These are phyloP conservation scores for Populus trichocarpa DNA, from an alignment of 441 rosid genomes.

Conservation along the genomic window DNA sequence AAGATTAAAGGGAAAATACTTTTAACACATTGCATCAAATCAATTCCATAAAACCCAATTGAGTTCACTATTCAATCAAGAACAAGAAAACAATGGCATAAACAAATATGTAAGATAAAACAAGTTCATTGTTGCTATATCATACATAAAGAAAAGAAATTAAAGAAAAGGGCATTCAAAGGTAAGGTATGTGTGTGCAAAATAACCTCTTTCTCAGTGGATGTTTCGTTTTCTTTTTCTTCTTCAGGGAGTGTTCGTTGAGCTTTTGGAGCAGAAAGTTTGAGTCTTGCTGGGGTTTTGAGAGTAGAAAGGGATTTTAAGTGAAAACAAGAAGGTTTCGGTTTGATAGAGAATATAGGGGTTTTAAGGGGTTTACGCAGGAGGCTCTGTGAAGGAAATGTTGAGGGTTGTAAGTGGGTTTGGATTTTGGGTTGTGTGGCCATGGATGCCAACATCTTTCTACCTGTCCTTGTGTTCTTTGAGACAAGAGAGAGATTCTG, in stretches of 20 bases:
- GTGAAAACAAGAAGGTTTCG: constrained; percentile 10
- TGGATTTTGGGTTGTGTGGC: constrained; percentile 22
- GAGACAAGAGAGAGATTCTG: background rate
- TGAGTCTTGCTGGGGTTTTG: constrained; percentile 3
- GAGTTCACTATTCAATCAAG: background rate
- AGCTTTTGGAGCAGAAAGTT: constrained; percentile 29
- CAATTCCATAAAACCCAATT: background rate
- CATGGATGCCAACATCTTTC: constrained; percentile 20
- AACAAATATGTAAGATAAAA: background rate
- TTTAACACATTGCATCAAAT: background rate
- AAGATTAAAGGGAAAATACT: background rate
- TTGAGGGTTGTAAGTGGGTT: constrained; percentile 21
- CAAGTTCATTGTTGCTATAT: background rate
- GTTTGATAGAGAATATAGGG: constrained; percentile 17
- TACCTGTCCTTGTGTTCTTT: background rate
- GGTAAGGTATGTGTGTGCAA: background rate
- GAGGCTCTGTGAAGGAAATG: constrained; percentile 22
- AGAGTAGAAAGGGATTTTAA: constrained; percentile 13
- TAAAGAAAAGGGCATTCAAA: background rate
- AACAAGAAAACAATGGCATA: background rate
- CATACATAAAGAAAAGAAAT: background rate
- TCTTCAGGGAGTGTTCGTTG: constrained; percentile 23
- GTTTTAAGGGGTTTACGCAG: constrained; percentile 21
- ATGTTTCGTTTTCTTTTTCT: constrained; percentile 15
- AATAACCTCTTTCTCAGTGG: constrained; percentile 36